Percentiles rank a stretch among this genome's conserved stretches.
Evolutionary conservation across 139 green algal genomes (phyloP).

Genomic region (Trebouxia sp.): DNA sequence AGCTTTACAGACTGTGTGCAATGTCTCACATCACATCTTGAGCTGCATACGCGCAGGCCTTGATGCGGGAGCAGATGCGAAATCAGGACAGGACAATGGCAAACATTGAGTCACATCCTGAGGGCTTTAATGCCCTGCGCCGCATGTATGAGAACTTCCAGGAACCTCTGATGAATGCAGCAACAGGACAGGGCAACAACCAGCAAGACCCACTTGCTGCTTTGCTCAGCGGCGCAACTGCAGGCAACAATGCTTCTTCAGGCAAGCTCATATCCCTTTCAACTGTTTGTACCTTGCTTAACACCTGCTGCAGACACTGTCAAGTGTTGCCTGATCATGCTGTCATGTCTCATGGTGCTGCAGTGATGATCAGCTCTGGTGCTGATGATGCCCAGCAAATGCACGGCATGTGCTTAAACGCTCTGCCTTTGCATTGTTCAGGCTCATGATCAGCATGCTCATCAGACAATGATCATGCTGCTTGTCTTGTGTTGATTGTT

Average conservation of each 20-base stretch:
- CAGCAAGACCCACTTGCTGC: constrained; percentile 64
- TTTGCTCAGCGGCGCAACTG: constrained; percentile 43
- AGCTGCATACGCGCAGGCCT: constrained; percentile 42
- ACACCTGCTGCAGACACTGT: no score
- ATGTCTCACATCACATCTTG: not conserved
- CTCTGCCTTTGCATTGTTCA: no score
- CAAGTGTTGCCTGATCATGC: no score
- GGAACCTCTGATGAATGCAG: constrained; percentile 82
- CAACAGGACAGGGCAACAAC: constrained; percentile 21
- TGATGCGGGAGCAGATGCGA: constrained; percentile 95
- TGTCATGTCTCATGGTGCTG: no score
- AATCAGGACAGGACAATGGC: constrained; percentile 82
- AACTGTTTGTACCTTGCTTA: no score
- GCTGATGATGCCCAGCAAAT: no score
- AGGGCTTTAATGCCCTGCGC: constrained; percentile 94
- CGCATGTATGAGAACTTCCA: constrained; percentile 83
- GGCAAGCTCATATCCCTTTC: constrained; percentile 29
- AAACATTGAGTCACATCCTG: constrained; percentile 95
- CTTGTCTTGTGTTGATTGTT: no score
- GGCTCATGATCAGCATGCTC: no score
- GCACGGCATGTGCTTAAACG: no score
- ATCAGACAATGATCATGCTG: no score
- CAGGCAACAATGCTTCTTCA: not conserved
- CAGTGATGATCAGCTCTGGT: no score
- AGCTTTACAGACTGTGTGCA: no score